Conservation (phyloP, 805 yeast species). For the Candida nitratophila region DNA sequence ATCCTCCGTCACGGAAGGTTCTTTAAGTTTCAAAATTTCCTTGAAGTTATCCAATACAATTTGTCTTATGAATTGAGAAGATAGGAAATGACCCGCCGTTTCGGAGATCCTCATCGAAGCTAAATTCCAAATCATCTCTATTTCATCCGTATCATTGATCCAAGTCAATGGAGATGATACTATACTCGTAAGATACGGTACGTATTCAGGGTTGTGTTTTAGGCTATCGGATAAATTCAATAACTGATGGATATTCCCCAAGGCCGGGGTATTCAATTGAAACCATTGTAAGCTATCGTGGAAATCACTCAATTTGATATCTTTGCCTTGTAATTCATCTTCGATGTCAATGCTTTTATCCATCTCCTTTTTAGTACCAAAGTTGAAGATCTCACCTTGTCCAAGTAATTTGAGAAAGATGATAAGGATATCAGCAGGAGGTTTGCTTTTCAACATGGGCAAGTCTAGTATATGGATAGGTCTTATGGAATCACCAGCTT, state of each 20-base stretch:
- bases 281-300: slow-evolving; percentile 39
- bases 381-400: slow-evolving; percentile 46
- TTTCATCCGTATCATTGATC: slow-evolving; percentile 29
- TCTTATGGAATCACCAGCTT: slow-evolving; percentile 4
- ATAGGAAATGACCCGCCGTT: slow-evolving; percentile 79
- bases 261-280: slow-evolving; percentile 25
- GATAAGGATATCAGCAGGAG: slow-evolving; percentile 39
- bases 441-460: slow-evolving; percentile 40
- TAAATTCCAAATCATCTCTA: slow-evolving; percentile 38
- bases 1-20: slow-evolving; percentile 84
- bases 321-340: slow-evolving; percentile 26
- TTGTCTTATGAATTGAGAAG: slow-evolving; percentile 59
- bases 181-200: slow-evolving; percentile 41
- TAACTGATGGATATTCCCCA: slow-evolving; percentile 16
- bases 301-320: slow-evolving; percentile 21
- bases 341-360: not conserved
- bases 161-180: slow-evolving; percentile 43
- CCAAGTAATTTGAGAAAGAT: slow-evolving; percentile 41
- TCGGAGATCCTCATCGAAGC: slow-evolving; percentile 69
- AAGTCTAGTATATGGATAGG: slow-evolving; percentile 48
- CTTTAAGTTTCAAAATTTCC: slow-evolving; percentile 36
- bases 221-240: slow-evolving; percentile 23
- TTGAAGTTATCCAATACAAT: slow-evolving; percentile 39
- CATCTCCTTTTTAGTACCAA: slow-evolving; percentile 22
- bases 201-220: slow-evolving; percentile 24